phyloP scores from a whole-genome alignment of 176 grass and related monocot genomes.

The Triticum monococcum region DNA sequence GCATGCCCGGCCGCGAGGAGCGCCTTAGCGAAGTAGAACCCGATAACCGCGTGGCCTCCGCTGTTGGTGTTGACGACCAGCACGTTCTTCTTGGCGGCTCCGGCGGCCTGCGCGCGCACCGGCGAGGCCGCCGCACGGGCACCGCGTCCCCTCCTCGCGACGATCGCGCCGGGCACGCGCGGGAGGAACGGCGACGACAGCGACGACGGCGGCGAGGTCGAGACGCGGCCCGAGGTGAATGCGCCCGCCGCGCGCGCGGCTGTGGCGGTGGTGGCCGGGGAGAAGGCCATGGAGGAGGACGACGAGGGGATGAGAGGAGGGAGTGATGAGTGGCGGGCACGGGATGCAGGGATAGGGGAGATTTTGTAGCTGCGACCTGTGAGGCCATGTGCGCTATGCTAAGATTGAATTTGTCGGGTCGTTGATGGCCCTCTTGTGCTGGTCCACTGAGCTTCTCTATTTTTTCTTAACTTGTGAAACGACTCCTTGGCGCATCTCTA shows the following conservation, averaged over 20 bases:
- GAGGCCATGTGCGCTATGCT: background rate
- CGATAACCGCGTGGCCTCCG: conserved; percentile 86
- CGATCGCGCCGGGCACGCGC: background rate
- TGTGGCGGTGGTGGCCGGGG: background rate
- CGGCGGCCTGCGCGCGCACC: conserved; percentile 29
- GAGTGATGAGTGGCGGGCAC: conserved; percentile 33
- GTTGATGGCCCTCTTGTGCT: too few relatives aligned
- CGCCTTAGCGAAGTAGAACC: conserved; percentile 80
- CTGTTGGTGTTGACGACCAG: conserved; percentile 75
- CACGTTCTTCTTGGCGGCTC: conserved; percentile 58
- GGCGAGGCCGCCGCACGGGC: background rate
- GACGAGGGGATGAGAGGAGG: background rate
- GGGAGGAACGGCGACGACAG: background rate
- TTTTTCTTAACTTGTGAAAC: too few relatives aligned
- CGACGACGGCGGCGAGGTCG: background rate
- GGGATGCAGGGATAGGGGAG: conserved; percentile 16
- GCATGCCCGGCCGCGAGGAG: conserved; percentile 65
- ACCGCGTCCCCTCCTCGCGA: background rate
- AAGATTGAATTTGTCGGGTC: too few relatives aligned
- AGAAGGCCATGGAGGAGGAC: conserved; percentile 9
- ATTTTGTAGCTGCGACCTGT: background rate
- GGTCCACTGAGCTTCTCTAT: too few relatives aligned
- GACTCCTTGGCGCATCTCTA: too few relatives aligned
- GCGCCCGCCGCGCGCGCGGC: background rate
- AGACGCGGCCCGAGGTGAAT: background rate